A percentile compares a stretch with the other conserved stretches of the same genome.
These are phyloP conservation scores for Panaeolus papilionaceus DNA, from an alignment of 768 basidiomycete genomes.

Conservation along the genomic window DNA sequence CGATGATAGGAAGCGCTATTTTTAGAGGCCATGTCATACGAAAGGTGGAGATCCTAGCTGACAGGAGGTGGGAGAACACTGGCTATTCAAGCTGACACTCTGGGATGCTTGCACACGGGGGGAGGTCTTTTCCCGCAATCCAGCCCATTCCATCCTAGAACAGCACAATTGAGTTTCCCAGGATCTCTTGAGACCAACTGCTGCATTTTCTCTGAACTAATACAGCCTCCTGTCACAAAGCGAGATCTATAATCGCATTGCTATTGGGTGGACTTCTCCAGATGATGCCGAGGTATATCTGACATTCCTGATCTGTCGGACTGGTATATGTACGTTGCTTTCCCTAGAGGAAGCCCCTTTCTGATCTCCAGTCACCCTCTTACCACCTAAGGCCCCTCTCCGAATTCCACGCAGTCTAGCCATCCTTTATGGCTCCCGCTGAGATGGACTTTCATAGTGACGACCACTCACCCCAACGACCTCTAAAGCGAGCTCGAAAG, in stretches of 20 bases:
- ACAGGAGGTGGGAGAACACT: slow-evolving; percentile 28
- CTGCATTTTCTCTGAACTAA: slow-evolving; percentile 25
- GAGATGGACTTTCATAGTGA: slow-evolving; percentile 30
- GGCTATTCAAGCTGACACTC: slow-evolving; percentile 11
- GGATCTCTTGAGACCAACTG: slow-evolving; percentile 27
- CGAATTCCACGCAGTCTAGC: slow-evolving; percentile 37
- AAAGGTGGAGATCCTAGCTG: slow-evolving; percentile 16
- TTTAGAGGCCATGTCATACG: slow-evolving; percentile 23
- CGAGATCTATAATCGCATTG: slow-evolving; percentile 26
- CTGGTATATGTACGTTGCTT: slow-evolving; percentile 36
- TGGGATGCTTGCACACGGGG: slow-evolving; percentile 12
- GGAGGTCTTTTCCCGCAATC: slow-evolving; percentile 9
- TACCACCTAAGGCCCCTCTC: slow-evolving; percentile 37
- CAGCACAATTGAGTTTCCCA: slow-evolving; percentile 22
- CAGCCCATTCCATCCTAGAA: slow-evolving; percentile 7
- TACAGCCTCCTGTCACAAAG: slow-evolving; percentile 14
- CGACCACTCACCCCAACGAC: slow-evolving; percentile 35
- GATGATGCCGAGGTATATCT: slow-evolving; percentile 31
- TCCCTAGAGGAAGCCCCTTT: slow-evolving; percentile 31
- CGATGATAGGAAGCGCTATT: slow-evolving; percentile 22
- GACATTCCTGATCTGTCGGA: slow-evolving; percentile 30
- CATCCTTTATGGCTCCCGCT: slow-evolving; percentile 29
- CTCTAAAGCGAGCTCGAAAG: slow-evolving; percentile 55
- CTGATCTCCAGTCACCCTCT: slow-evolving; percentile 37
- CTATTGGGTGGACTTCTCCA: slow-evolving; percentile 31